A percentile compares a stretch with the other conserved stretches of the same genome.
These are phyloP conservation scores for Pneumocystis sp. DNA, from an alignment of 1,139 yeast genomes.

Conservation along the genomic window DNA sequence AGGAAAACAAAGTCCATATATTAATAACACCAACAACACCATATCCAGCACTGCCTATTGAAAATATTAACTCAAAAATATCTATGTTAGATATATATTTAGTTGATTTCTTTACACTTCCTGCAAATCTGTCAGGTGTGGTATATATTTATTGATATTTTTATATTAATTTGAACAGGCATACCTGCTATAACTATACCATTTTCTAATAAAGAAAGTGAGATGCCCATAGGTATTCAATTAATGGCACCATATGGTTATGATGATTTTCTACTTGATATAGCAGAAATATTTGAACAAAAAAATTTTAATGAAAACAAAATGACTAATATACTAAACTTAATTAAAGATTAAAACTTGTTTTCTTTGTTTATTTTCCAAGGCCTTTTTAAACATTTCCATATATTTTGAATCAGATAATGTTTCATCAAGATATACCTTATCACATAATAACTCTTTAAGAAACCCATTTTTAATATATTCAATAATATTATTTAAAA, in stretches of 20 bases:
- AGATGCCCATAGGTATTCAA: slow-evolving; percentile 51
- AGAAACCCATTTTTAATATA: neutral
- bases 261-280: slow-evolving; percentile 46
- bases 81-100: slow-evolving; percentile 34
- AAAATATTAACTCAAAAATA: slow-evolving; percentile 24
- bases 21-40: slow-evolving; percentile 63
- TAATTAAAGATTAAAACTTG: neutral
- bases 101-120: slow-evolving; percentile 76
- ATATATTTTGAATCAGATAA: neutral
- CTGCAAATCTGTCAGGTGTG: slow-evolving; percentile 65
- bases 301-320: neutral
- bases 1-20: slow-evolving; percentile 25
- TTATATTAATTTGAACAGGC: slow-evolving; percentile 22
- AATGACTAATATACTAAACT: neutral
- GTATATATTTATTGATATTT: neutral
- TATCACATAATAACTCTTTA: neutral
- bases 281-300: slow-evolving; percentile 19
- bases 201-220: slow-evolving; percentile 21
- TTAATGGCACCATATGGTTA: slow-evolving; percentile 76
- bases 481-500: slow-evolving; percentile 37
- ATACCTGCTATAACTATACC: slow-evolving; percentile 76
- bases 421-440: neutral
- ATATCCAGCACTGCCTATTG: slow-evolving; percentile 40
- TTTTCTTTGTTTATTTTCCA: neutral
- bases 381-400: neutral